Conservation (phyloP, 2,329 filamentous ascomycete species). For the Calonectria henricotiae region DNA sequence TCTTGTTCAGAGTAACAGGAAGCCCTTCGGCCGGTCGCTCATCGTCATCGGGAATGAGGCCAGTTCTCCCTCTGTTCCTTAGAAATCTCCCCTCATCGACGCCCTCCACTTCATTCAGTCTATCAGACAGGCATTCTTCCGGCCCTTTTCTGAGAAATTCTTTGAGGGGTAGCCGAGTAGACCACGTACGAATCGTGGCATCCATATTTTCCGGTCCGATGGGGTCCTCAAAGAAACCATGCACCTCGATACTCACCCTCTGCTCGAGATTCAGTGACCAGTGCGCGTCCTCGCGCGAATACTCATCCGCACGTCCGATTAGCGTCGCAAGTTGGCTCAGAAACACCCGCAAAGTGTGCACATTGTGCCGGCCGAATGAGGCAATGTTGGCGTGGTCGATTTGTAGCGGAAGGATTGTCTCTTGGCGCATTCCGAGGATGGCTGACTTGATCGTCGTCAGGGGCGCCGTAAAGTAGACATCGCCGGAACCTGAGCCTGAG, state of each 20-base stretch:
- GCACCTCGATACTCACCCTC: conserved; percentile 71
- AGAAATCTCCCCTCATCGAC: conserved; percentile 55
- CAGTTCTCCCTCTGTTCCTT: conserved; percentile 51
- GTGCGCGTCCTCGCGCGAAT: conserved; percentile 56
- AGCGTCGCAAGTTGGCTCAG: conserved; percentile 56
- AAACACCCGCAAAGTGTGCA: conserved; percentile 64
- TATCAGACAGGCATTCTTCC: conserved; percentile 69
- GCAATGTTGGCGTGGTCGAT: conserved; percentile 72
- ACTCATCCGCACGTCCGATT: conserved; percentile 57
- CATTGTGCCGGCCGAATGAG: conserved; percentile 69
- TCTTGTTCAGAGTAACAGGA: conserved; percentile 42
- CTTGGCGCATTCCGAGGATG: conserved; percentile 67
- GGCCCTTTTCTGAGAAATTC: conserved; percentile 73
- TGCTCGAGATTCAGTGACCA: conserved; percentile 67
- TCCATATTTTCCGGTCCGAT: conserved; percentile 53
- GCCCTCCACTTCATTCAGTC: conserved; percentile 63
- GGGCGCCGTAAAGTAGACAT: conserved; percentile 73
- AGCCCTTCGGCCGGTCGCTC: conserved; percentile 8
- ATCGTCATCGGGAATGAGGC: conserved; percentile 39
- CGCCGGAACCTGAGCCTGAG: conserved; percentile 62
- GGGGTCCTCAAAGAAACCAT: conserved; percentile 74
- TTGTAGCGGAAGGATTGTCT: conserved; percentile 69
- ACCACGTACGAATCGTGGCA: conserved; percentile 66
- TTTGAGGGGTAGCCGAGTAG: conserved; percentile 66
- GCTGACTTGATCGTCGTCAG: conserved; percentile 73